Evolutionary conservation across 331 rosid species (phyloP), one percentile per base, ranked within the genome.

Genomic region (Rosa hybrid): DNA sequence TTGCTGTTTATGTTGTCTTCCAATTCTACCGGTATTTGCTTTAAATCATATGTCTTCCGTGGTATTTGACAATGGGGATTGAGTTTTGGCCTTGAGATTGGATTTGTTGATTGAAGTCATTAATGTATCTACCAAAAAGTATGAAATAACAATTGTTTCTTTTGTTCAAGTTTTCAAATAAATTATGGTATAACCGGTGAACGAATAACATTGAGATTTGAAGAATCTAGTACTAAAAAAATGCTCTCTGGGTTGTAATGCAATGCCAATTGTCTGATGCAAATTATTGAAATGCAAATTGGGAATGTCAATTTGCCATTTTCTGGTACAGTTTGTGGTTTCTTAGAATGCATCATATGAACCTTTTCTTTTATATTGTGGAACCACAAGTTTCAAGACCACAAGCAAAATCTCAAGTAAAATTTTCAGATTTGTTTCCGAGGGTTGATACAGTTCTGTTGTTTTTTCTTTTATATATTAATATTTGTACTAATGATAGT

Each of bases 1-100:
- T 38, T 62, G 1, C 71, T 73, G 51, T 60, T 76, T 76, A 48
- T 68, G 8, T 59, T 41, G 18, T 64, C 9, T 34, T 72, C 53
- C 77, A 78, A 46, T 73, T 23, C 27, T 12, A 42, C 72, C 76
- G 45, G 44, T 63, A 44, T 7, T 42, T 30, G 48, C 54, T 78
- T 46, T 71, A 16, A 41, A 41, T 27, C 39, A 51, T 54, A 44
- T 30, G 79, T 60, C 27, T 72, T 64, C 57, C 7, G 18, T 25
- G 75, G 54, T 69, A 67, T 68, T 54, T 34, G 48, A 4, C 38
- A 17, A 4, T 12, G 16, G 21, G 21, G 25, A 46, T 49, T 38
- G 18, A 60, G 14, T 0, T 17, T 5, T 25, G 7, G 60, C n/a
- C 20, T 76, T 6, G 1, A 75, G 69, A 74, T 38, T 12, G 44